phyloP scores from a whole-genome alignment of 31 red algal species.

The Odonthalia washingtoniensis region DNA sequence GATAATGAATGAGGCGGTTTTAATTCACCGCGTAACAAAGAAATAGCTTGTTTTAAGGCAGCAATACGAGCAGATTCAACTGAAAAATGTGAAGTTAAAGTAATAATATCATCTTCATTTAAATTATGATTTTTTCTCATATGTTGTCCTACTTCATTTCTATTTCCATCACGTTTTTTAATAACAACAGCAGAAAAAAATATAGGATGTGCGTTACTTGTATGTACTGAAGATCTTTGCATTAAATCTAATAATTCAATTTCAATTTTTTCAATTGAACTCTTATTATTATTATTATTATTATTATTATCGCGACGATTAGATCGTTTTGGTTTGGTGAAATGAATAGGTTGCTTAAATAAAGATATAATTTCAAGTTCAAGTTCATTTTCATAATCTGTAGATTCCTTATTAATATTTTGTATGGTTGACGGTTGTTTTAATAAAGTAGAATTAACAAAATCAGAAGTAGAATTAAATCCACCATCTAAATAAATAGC shows the following conservation, averaged over 20 bases:
- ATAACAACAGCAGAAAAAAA: constrained; percentile 40
- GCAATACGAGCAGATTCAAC: constrained; percentile 54
- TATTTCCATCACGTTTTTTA: not conserved
- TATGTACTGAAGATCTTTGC: not conserved
- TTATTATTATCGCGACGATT: not conserved
- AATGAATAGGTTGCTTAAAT: not conserved
- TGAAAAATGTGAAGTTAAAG: constrained; percentile 50
- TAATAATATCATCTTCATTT: constrained; percentile 18
- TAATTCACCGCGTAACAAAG: not conserved
- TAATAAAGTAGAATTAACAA: constrained; percentile 39
- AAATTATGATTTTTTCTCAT: not conserved
- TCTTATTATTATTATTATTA: not conserved
- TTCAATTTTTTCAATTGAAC: constrained; percentile 15
- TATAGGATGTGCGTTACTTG: constrained; percentile 19
- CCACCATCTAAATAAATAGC: constrained; percentile 56
- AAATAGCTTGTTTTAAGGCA: constrained; percentile 36
- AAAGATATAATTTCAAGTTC: constrained; percentile 8
- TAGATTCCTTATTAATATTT: constrained; percentile 11
- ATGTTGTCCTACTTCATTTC: not conserved
- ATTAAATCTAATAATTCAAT: constrained; percentile 48
- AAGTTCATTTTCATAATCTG: constrained; percentile 22
- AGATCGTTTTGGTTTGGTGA: not conserved
- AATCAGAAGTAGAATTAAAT: not conserved
- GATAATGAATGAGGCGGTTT: not conserved
- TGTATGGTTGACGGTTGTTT: not conserved